Conservation (phyloP, 164 flowering plant species). For the Cinnamomum micranthum region DNA sequence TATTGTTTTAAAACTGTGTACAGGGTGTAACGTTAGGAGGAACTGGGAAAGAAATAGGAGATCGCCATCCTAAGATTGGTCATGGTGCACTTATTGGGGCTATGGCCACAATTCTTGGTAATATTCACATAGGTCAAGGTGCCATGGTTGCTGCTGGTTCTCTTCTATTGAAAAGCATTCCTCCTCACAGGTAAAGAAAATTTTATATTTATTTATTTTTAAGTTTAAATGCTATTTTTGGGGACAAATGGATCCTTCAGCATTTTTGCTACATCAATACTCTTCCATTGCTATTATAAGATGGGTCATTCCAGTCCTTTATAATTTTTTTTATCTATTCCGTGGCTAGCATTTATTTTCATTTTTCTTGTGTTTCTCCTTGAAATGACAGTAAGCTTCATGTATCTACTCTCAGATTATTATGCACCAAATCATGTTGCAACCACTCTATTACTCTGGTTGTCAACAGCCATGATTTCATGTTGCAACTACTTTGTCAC, state of each 20-base stretch:
- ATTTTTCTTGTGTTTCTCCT: too few relatives aligned
- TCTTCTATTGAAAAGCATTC: slow-evolving; percentile 66
- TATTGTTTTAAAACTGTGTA: neutral
- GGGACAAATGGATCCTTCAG: too few relatives aligned
- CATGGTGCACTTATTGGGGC: slow-evolving; percentile 17
- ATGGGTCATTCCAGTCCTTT: too few relatives aligned
- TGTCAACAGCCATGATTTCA: neutral
- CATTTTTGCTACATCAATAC: too few relatives aligned
- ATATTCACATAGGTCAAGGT: slow-evolving; percentile 73
- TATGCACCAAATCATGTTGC: too few relatives aligned
- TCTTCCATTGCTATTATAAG: too few relatives aligned
- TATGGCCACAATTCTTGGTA: slow-evolving; percentile 70
- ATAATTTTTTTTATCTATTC: too few relatives aligned
- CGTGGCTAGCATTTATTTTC: too few relatives aligned
- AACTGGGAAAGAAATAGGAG: slow-evolving; percentile 48
- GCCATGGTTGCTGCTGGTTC: slow-evolving; percentile 92
- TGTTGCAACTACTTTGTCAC: neutral
- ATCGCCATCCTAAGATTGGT: slow-evolving; percentile 20
- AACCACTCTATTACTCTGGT: too few relatives aligned
- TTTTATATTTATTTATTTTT: neutral
- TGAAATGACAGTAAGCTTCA: too few relatives aligned
- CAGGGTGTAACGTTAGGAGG: slow-evolving; percentile 70
- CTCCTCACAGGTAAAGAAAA: slow-evolving; percentile 57
- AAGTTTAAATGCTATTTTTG: too few relatives aligned
- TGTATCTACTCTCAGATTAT: too few relatives aligned